These are phyloP conservation scores for Fusarium burgessii DNA, from an alignment of 2,329 filamentous ascomycete genomes.

Conservation along the genomic window DNA sequence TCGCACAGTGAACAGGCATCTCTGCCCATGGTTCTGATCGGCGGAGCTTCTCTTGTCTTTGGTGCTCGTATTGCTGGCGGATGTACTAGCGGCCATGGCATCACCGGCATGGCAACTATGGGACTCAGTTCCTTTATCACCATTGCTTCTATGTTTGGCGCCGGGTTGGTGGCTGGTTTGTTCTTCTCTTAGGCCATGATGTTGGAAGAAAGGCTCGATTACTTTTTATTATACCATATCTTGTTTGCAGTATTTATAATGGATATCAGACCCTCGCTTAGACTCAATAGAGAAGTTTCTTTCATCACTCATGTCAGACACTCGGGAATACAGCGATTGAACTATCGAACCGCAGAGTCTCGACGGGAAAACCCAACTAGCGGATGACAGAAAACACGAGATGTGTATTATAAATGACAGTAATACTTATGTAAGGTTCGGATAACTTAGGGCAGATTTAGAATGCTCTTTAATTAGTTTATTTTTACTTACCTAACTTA, in stretches of 20 bases:
- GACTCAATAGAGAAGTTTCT: not conserved
- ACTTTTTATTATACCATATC: not conserved
- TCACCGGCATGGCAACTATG: slow-evolving; percentile 25
- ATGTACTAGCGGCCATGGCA: slow-evolving; percentile 24
- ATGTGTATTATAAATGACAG: too few relatives aligned
- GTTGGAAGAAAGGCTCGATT: not conserved
- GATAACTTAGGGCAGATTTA: too few relatives aligned
- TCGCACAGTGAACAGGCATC: not conserved
- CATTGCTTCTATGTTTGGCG: slow-evolving; percentile 12
- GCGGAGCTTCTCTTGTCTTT: not conserved
- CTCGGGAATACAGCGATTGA: not conserved
- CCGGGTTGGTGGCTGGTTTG: not conserved
- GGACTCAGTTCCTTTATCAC: slow-evolving; percentile 12
- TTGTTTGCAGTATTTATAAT: not conserved
- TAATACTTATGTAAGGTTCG: too few relatives aligned
- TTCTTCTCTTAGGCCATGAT: not conserved
- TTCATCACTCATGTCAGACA: not conserved
- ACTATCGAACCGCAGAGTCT: not conserved
- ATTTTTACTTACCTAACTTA: too few relatives aligned
- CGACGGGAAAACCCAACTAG: too few relatives aligned
- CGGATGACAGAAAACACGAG: too few relatives aligned
- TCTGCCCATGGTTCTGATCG: not conserved
- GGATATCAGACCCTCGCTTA: not conserved
- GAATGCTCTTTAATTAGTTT: too few relatives aligned
- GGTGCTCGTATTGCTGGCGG: slow-evolving; percentile 20